Evolutionary conservation across 495 filamentous ascomycete species (phyloP).

Genomic region (Margaritispora aquatica): DNA sequence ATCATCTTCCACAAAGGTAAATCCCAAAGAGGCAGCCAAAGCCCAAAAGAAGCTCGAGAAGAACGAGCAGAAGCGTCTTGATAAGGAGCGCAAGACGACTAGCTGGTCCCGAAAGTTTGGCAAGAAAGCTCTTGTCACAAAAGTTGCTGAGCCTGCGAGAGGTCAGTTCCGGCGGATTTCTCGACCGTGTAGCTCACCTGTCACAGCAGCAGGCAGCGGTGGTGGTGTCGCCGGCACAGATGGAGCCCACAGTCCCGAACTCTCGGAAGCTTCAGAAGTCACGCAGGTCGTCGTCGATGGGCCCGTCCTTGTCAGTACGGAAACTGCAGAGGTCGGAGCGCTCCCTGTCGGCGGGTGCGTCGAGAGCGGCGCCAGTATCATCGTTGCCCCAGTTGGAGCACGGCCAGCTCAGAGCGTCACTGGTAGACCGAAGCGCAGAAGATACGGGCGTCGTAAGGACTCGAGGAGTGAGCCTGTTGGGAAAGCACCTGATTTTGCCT

Average conservation of each 20-base stretch:
- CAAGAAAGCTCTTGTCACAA: slow-evolving; percentile 13
- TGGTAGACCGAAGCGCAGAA: slow-evolving; percentile 1
- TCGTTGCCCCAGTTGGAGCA: neutral
- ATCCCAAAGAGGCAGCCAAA: slow-evolving; percentile 4
- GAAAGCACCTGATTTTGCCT: slow-evolving; percentile 3
- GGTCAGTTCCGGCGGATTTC: neutral
- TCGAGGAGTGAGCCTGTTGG: slow-evolving; percentile 17
- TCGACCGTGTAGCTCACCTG: neutral
- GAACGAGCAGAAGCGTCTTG: slow-evolving; percentile 5
- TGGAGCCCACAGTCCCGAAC: neutral
- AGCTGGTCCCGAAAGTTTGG: slow-evolving; percentile 9
- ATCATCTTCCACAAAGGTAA: neutral
- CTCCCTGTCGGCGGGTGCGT: too few species aligned
- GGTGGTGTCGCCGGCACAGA: neutral
- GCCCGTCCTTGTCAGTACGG: too few species aligned
- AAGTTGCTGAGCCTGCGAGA: neutral
- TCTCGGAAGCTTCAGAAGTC: neutral
- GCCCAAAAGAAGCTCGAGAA: slow-evolving; percentile 11
- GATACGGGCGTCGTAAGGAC: slow-evolving; percentile 12
- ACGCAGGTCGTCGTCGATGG: neutral
- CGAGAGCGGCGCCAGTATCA: neutral
- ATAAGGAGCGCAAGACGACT: slow-evolving; percentile 11
- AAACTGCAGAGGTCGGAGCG: too few species aligned
- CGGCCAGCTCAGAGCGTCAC: neutral
- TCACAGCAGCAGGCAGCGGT: neutral